phyloP scores from a whole-genome alignment of 192 early-diverging fungal species.

The Entomortierella lignicola region DNA sequence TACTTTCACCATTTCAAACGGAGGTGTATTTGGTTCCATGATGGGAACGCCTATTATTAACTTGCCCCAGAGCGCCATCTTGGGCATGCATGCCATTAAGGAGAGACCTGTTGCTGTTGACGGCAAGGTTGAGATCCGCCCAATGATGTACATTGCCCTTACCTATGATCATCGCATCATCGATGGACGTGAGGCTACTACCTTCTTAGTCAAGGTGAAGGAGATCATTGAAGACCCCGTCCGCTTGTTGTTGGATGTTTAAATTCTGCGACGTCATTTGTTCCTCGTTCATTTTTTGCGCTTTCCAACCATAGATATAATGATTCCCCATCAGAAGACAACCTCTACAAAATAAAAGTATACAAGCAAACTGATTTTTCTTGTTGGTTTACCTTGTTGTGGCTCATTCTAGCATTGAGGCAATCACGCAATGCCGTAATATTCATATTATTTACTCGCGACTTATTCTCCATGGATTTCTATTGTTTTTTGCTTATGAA shows the following conservation, averaged over 20 bases:
- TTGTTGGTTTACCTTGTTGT: not conserved
- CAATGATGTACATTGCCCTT: conserved; percentile 98
- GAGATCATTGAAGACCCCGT: conserved; percentile 96
- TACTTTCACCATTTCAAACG: conserved; percentile 99
- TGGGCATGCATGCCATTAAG: conserved; percentile 99
- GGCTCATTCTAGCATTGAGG: not conserved
- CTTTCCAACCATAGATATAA: conserved; percentile 29
- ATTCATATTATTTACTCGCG: too few relatives aligned
- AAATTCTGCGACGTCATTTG: conserved; percentile 37
- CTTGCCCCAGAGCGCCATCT: conserved; percentile 94
- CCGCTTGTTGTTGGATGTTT: conserved; percentile 90
- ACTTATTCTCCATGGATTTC: not conserved
- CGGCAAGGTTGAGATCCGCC: conserved; percentile 90
- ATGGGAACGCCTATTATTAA: conserved; percentile 99
- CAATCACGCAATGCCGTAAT: too few relatives aligned
- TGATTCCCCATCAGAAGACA: conserved; percentile 4
- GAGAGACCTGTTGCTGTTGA: conserved; percentile 95
- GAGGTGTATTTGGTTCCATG: conserved; percentile 97
- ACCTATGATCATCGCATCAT: conserved; percentile 99
- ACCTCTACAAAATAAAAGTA: not conserved
- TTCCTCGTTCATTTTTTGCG: conserved; percentile 9
- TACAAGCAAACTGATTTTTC: too few relatives aligned
- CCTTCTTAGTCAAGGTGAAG: conserved; percentile 98
- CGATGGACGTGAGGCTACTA: conserved; percentile 98
- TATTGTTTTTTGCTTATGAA: not conserved